Evolutionary conservation across 2,329 filamentous ascomycete genomes (phyloP), one percentile per base, ranked within the genome.

Genomic region (Fusarium poae): DNA sequence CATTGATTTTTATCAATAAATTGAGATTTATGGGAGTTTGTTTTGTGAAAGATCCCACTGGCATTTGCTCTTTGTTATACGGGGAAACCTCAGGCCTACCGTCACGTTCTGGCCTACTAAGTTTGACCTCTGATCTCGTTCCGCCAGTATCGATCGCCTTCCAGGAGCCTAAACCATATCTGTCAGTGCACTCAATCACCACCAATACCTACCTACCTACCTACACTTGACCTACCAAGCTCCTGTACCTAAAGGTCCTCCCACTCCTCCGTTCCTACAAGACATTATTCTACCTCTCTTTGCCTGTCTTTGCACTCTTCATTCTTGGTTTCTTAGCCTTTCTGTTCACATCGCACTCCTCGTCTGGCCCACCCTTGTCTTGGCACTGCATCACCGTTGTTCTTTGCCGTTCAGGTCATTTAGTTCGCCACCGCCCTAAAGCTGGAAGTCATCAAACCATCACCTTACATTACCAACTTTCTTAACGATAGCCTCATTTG

Each of bases 131-230:
- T 69, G 57, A 67, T 67, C 64, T 72, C 72, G 66, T 70, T 54
- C 65, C 70, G 68, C 29, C 59, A 27, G 48, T 29, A 58, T 73
- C 72, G 59, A 70, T 68, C 25, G 30, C 51, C 58, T 74, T 74
- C 72, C 63, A 74, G 57, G 44, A 27, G 34, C 29, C 37, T 34
- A 37, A 37, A 43, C 42, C 40, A 39, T 23, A 34, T n/a, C 40
- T 39, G 52, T 34, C 50, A 42, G 20, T 50, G 29, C 32, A 29
- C 13, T 21, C 45, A 49, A 25, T 49, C 43, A 29, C 21, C 13
- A 12, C 50, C 29, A 45, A 45, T 13, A 44, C 27, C 27, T 25
- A 5, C 5, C 5, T 27, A 27, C 27, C 8, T 8, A 27, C 27
- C 27, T 27, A 27, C 42, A 30, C 43, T 45, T 30, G 15, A 30